These are phyloP conservation scores for Barnettozyma sucrosica DNA, from an alignment of 805 yeast genomes.

Conservation along the genomic window DNA sequence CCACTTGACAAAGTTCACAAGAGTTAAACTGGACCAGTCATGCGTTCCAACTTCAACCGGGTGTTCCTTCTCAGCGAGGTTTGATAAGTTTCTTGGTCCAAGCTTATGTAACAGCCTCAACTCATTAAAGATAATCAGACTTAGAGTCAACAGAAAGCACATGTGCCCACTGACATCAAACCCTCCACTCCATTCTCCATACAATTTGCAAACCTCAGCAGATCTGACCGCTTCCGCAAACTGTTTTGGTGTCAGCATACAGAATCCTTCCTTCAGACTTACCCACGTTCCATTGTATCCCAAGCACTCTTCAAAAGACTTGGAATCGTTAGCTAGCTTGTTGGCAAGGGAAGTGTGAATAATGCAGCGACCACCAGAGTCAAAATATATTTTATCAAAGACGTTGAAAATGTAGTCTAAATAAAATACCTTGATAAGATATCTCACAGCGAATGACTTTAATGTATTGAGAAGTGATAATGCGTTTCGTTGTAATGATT, in stretches of 20 bases:
- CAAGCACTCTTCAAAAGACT: conserved; percentile 10
- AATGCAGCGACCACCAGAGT: conserved; percentile 31
- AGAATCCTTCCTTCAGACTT: conserved; percentile 8
- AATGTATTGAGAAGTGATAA: neutral
- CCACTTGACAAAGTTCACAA: conserved; percentile 13
- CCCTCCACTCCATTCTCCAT: conserved; percentile 42
- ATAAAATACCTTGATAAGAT: conserved; percentile 22
- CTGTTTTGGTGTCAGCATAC: conserved; percentile 14
- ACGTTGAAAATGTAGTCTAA: conserved; percentile 24
- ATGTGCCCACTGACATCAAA: conserved; percentile 53
- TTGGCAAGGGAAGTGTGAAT: conserved; percentile 12
- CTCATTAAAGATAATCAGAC: conserved; percentile 37
- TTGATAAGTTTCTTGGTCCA: neutral
- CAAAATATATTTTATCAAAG: conserved; percentile 29
- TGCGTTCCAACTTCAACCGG: neutral
- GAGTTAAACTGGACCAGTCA: conserved; percentile 9
- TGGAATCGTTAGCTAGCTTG: conserved; percentile 4
- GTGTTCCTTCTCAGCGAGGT: neutral
- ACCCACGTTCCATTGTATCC: conserved; percentile 22
- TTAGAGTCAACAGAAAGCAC: conserved; percentile 38
- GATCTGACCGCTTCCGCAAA: conserved; percentile 18
- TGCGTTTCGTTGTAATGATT: neutral
- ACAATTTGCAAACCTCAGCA: conserved; percentile 28
- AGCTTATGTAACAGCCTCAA: conserved; percentile 15
- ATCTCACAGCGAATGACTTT: conserved; percentile 19